Evolutionary conservation across 768 basidiomycete genomes (phyloP).

Genomic region (Mycena epipterygia): DNA sequence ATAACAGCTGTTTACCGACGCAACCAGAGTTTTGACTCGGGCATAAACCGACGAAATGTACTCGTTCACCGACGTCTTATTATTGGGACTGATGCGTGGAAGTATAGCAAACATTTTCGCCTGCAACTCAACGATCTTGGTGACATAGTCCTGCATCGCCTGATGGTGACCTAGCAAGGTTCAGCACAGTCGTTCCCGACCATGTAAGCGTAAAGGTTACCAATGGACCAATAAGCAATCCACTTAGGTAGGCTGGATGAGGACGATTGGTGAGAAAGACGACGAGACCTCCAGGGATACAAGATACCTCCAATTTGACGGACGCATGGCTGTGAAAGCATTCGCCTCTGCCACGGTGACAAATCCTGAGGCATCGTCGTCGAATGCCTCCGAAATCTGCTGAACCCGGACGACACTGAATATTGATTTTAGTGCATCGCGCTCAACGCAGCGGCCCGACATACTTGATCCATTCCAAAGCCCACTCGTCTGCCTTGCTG

Average conservation of each 20-base stretch:
- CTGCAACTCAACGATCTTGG: conserved; percentile 35
- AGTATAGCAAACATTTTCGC: conserved; percentile 38
- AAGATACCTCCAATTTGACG: conserved; percentile 48
- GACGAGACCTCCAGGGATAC: too few relatives aligned
- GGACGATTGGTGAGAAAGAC: background rate
- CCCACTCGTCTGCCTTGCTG: conserved; percentile 43
- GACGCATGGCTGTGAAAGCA: conserved; percentile 42
- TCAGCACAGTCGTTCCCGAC: too few relatives aligned
- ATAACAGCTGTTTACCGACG: conserved; percentile 42
- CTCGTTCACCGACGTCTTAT: conserved; percentile 11
- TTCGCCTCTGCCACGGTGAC: conserved; percentile 50
- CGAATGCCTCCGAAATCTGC: conserved; percentile 52
- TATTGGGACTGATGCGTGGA: background rate
- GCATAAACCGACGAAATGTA: conserved; percentile 17
- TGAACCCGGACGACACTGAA: conserved; percentile 44
- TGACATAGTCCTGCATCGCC: conserved; percentile 27
- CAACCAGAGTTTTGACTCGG: conserved; percentile 28
- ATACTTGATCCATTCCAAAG: conserved; percentile 48
- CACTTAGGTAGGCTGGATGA: conserved; percentile 43
- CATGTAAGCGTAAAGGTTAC: too few relatives aligned
- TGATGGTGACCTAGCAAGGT: conserved; percentile 45
- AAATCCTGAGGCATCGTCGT: conserved; percentile 53
- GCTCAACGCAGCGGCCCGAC: conserved; percentile 33
- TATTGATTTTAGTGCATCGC: background rate
- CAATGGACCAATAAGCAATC: conserved; percentile 50